Base-by-base conservation (phyloP, 139 green algal genomes). In the Auxenochlorella pyrenoidosa region DNA sequence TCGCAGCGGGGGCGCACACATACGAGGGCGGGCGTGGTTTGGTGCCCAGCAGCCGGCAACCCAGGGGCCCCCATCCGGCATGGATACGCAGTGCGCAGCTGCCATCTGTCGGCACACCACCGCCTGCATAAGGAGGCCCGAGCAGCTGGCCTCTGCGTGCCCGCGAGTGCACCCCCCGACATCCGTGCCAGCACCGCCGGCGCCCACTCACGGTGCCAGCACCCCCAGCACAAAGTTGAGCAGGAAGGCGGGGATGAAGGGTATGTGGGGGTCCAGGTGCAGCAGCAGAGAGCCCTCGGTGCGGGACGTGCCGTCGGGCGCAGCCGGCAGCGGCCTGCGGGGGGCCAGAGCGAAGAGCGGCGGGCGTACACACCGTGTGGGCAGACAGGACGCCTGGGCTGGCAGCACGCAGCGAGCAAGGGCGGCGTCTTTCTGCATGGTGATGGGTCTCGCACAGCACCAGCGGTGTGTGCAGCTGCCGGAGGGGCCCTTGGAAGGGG, bases 161-260 rank as follows among this genome's bases (percentile, higher is more conserved):
- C 47, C 47, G 47, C 47, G 6, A 10, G 47, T 10, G 47, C 47
- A 54, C n/a, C n/a, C n/a, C n/a, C n/a, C n/a, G n/a, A n/a, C n/a
- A 54, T 54, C 47, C 10, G 6, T 18, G 10, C 47, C 47, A 54
- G 47, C 47, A 54, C 8, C 47, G n/a, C 16, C 21, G 70, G 70
- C 12, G 16, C 24, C 60, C 40, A 88, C 30, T 75, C 88, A 90
- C 47, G 89, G 89, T 2, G 85, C 80, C 28, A 92, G 83, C 70
- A 92, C 79, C 34, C 78, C 76, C 40, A 92, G 85, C 75, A 90
- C 85, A 83, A 92, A 92, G 70, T 90, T 92, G 40, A 92, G 78
- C 6, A 92, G 82, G 71, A 83, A 77, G 68, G 77, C 68, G 40
- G 89, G 89, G n/a, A 90, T 83, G 26, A 68, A 81, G 26, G 79